These are phyloP conservation scores for Exophiala aquamarina DNA, from an alignment of 2,329 filamentous ascomycete species.

Conservation along the genomic window DNA sequence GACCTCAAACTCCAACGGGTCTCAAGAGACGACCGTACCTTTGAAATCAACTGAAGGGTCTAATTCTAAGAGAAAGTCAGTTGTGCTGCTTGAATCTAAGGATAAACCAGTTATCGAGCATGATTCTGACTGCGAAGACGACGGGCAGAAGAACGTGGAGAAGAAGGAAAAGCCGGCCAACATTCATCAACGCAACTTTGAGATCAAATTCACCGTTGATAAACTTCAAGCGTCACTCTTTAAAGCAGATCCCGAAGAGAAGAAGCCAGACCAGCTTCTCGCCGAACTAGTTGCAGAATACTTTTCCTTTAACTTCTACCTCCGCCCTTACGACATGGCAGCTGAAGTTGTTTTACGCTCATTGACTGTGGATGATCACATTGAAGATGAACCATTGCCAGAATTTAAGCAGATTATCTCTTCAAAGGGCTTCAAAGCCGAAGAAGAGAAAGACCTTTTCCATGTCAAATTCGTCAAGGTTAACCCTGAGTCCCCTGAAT, in stretches of 20 bases:
- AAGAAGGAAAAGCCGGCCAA: slow-evolving; percentile 44
- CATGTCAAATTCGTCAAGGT: slow-evolving; percentile 87
- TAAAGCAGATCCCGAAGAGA: slow-evolving; percentile 74
- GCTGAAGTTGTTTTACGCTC: slow-evolving; percentile 87
- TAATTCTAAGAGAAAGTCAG: slow-evolving; percentile 37
- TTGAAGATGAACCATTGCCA: slow-evolving; percentile 77
- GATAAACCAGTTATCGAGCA: slow-evolving; percentile 79
- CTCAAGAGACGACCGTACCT: slow-evolving; percentile 38
- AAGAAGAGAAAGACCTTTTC: slow-evolving; percentile 77
- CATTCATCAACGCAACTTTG: slow-evolving; percentile 85
- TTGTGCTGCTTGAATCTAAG: slow-evolving; percentile 52
- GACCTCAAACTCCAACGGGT: slow-evolving; percentile 30
- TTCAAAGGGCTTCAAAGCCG: slow-evolving; percentile 70
- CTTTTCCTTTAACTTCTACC: slow-evolving; percentile 84
- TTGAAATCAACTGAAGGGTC: slow-evolving; percentile 27
- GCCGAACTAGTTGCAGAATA: slow-evolving; percentile 89
- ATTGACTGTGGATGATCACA: slow-evolving; percentile 88
- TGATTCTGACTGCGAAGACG: slow-evolving; percentile 59
- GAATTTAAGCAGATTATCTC: slow-evolving; percentile 99
- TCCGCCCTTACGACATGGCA: slow-evolving; percentile 87
- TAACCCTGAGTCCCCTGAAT: slow-evolving; percentile 88
- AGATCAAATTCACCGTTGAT: slow-evolving; percentile 95
- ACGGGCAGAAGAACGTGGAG: slow-evolving; percentile 61
- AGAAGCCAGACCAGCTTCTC: slow-evolving; percentile 73
- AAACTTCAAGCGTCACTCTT: slow-evolving; percentile 91